Conservation (phyloP, 1,139 yeast species). For the Trichomonascaceae sp. region DNA sequence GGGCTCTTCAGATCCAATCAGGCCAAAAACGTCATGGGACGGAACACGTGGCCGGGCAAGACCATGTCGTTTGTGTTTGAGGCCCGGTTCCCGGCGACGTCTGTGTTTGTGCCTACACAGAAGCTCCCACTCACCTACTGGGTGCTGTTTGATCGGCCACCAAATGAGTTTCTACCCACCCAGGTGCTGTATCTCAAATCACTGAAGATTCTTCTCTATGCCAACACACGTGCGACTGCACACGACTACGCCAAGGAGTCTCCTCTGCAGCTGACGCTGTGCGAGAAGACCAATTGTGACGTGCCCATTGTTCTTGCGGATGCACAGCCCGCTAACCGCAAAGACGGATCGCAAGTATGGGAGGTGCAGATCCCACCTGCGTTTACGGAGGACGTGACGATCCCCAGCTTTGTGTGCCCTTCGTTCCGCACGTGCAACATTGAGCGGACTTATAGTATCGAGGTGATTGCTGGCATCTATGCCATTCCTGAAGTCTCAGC, state of each 20-base stretch:
- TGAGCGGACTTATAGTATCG: conserved; percentile 34
- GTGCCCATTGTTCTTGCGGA: conserved; percentile 6
- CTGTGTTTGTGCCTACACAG: conserved; percentile 14
- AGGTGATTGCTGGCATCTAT: conserved; percentile 35
- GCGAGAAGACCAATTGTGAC: conserved; percentile 8
- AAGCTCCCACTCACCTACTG: conserved; percentile 16
- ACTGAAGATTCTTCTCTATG: conserved; percentile 14
- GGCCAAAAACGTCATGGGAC: conserved; percentile 10
- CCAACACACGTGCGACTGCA: conserved; percentile 18
- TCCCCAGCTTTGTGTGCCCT: conserved; percentile 42
- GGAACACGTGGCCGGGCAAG: conserved; percentile 7
- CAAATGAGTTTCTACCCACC: conserved; percentile 6
- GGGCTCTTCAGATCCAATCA: conserved; percentile 4
- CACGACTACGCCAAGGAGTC: conserved; percentile 13
- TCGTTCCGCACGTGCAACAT: conserved; percentile 48
- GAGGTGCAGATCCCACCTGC: conserved; percentile 13
- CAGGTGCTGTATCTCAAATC: conserved; percentile 12
- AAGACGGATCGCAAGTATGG: conserved; percentile 8
- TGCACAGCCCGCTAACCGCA: conserved; percentile 7
- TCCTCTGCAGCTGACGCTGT: conserved; percentile 10
- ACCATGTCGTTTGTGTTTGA: conserved; percentile 15
- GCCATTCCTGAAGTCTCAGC: conserved; percentile 16
- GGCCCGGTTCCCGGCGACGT: conserved; percentile 15
- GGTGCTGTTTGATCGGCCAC: conserved; percentile 12
- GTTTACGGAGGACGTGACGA: conserved; percentile 24